These are phyloP conservation scores for Peronosclerospora sorghi DNA, from an alignment of 352 stramenopile species.

Conservation along the genomic window DNA sequence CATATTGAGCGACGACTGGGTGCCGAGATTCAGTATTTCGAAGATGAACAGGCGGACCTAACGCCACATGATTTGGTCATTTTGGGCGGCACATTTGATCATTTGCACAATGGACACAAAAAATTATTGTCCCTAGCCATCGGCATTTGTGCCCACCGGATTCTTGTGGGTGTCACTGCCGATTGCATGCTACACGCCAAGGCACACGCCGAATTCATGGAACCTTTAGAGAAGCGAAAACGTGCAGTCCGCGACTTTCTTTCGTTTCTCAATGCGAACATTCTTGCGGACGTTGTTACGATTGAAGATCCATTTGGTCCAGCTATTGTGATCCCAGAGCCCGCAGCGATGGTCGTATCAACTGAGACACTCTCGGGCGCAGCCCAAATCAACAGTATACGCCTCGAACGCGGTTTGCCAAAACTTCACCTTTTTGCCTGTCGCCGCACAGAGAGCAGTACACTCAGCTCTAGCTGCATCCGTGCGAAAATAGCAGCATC, in stretches of 20 bases:
- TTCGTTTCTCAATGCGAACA: conserved; percentile 11
- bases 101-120: conserved; percentile 88
- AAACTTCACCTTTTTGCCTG: conserved; percentile 69
- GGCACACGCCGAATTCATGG: conserved; percentile 23
- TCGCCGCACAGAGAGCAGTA: conserved; percentile 68
- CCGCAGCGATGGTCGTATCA: conserved; percentile 73
- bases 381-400: conserved; percentile 80
- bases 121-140: conserved; percentile 30
- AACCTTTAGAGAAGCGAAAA: conserved; percentile 23
- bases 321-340: conserved; percentile 55
- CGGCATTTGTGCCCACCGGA: background rate
- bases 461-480: conserved; percentile 78
- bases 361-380: conserved; percentile 71
- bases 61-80: conserved; percentile 43
- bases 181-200: conserved; percentile 35
- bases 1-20: conserved; percentile 35
- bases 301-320: conserved; percentile 83
- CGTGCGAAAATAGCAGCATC: conserved; percentile 45
- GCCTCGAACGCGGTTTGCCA: conserved; percentile 37
- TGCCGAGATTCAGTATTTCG: conserved; percentile 58
- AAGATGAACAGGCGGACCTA: conserved; percentile 49
- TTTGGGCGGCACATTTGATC: conserved; percentile 84
- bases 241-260: conserved; percentile 39
- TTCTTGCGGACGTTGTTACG: conserved; percentile 56
- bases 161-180: conserved; percentile 74